Evolutionary conservation across 1,284 basidiomycete genomes (phyloP), one percentile per base, ranked within the genome.

Genomic region (Porogramme epimiltina): DNA sequence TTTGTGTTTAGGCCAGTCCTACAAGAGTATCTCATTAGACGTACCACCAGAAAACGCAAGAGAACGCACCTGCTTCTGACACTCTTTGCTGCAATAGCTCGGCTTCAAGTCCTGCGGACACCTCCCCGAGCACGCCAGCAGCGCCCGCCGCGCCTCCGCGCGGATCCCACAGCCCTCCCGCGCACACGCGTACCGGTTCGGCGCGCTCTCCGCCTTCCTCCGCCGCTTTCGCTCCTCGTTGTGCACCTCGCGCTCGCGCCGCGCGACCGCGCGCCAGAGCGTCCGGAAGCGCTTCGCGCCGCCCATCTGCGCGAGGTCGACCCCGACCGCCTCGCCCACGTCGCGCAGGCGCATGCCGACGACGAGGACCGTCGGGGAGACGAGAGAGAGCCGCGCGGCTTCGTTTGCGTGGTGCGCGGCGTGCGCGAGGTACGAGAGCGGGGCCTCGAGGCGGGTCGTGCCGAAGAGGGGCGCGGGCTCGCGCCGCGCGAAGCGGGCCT

Each of bases 61-160:
- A 31, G 13, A 6, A 13, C 28, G 28, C 26, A 53, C 52, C 47
- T 40, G 45, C 10, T 11, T 48, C 37, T 53, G 52, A 16, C 47
- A 53, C 22, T 39, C 42, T n/a, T 37, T 40, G 41, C 45, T 44
- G 42, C 52, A 49, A 31, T 53, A 52, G 36, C 44, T 33, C 2
- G 52, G 52, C 37, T 53, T 53, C 25, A 45, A 16, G 20, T 42
- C 52, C 10, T 26, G 42, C 18, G 52, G 42, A 33, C 52, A 53
- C 15, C 38, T 28, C 11, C 52, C 52, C 4, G 34, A 20, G 18
- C 52, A 53, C 24, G 23, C 25, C 40, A n/a, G 13, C 22, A 49
- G 28, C 24, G 20, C 19, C 16, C 28, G 25, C 25, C 42, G 38
- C 22, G 41, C 46, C 23, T 37, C 22, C 23, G 40, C 33, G 16